phyloP scores from a whole-genome alignment of 2,329 filamentous ascomycete genomes.

The Paecilomyces sp. region DNA sequence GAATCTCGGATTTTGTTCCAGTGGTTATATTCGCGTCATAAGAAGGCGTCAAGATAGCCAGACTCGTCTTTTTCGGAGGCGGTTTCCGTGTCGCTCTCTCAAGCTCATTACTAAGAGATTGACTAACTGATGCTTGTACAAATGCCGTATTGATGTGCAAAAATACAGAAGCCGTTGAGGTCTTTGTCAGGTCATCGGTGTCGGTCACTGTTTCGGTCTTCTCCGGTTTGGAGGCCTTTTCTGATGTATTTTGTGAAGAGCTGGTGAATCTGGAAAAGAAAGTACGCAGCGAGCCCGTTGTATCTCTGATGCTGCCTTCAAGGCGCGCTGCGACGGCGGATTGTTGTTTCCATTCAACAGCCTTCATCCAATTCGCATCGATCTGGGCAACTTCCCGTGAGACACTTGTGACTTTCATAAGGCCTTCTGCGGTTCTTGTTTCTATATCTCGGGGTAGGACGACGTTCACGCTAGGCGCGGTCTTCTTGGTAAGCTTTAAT shows the following conservation, averaged over 20 bases:
- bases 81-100: conserved; percentile 96
- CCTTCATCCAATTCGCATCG: conserved; percentile 81
- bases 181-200: conserved; percentile 63
- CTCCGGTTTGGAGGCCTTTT: conserved; percentile 29
- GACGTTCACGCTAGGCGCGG: conserved; percentile 67
- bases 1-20: conserved; percentile 62
- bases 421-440: conserved; percentile 71
- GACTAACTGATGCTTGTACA: conserved; percentile 67
- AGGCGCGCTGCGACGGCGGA: conserved; percentile 26
- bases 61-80: conserved; percentile 76
- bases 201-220: conserved; percentile 56
- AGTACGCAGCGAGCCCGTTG: conserved; percentile 58
- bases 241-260: conserved; percentile 44
- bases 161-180: conserved; percentile 74
- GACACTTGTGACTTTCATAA: conserved; percentile 81
- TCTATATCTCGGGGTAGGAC: conserved; percentile 72
- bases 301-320: conserved; percentile 33
- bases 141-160: conserved; percentile 78
- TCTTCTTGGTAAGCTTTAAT: conserved; percentile 73
- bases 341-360: conserved; percentile 74
- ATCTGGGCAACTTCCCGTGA: conserved; percentile 86
- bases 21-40: conserved; percentile 73
- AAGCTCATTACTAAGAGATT: conserved; percentile 72
- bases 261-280: conserved; percentile 76
- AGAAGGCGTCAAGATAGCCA: conserved; percentile 84